These are phyloP conservation scores for Salix udensis DNA, from an alignment of 345 rosid species.

Conservation along the genomic window DNA sequence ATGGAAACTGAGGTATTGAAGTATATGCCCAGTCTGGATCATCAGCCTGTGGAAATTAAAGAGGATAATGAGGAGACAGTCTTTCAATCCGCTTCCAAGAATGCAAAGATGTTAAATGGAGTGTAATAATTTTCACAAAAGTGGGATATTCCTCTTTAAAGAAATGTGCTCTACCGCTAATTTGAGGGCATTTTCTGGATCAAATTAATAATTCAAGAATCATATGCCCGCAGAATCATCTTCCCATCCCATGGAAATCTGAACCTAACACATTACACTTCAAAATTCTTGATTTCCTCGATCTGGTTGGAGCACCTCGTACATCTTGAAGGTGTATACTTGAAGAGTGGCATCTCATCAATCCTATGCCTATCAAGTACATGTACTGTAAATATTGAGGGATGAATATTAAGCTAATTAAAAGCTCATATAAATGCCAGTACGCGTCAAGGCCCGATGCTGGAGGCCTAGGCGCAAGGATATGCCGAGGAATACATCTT, in stretches of 20 bases:
- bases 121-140: neutral
- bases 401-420: neutral
- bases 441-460: neutral
- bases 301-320: neutral
- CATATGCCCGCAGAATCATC: conserved; percentile 27
- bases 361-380: conserved; percentile 7
- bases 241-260: conserved; percentile 18
- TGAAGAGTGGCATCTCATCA: conserved; percentile 28
- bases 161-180: neutral
- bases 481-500: too few species aligned
- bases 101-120: neutral
- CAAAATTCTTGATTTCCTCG: neutral
- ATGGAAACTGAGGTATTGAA: neutral
- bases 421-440: neutral
- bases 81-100: conserved; percentile 4
- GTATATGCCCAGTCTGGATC: conserved; percentile 32
- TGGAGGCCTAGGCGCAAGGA: too few species aligned
- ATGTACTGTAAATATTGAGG: neutral
- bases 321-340: neutral
- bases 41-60: neutral
- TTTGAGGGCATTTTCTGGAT: neutral
- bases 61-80: conserved; percentile 2
- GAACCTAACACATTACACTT: conserved; percentile 10
- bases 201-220: conserved; percentile 14
- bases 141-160: conserved; percentile 19